Evolutionary conservation across 1,284 basidiomycete genomes (phyloP), one percentile per base, ranked within the genome.

Genomic region (Schizophyllum amplum): DNA sequence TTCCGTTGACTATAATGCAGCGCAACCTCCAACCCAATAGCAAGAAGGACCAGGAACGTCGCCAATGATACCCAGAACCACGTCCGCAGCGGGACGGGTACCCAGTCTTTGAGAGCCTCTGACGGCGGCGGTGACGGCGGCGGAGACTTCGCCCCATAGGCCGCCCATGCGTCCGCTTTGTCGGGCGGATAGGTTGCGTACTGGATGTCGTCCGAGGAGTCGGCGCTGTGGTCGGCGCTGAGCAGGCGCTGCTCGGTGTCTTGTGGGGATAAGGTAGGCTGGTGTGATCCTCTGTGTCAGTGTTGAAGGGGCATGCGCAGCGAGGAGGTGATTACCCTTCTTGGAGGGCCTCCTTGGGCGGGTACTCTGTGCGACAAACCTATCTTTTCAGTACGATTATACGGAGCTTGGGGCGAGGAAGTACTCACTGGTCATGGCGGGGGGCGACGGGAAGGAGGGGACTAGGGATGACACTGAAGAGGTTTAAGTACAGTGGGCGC

Each of bases 1-100:
- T 75, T 72, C 56, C 72, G 71, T 24, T 76, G 71, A 54, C 72
- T 77, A 53, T 75, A 75, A 62, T 75, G 70, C 20, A 81, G 67
- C 0, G 74, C 76, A 33, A 81, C 63, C 61, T 81, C 78, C 27
- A 82, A 64, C 0, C 68, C 77, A 54, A 79, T 69, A 1, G 77
- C 79, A 2, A 69, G 69, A 4, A 62, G 59, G 4, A 73, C 62
- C 55, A 80, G 65, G n/a, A 77, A 57, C 0, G 69, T 24, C 4
- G 77, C 68, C 22, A 79, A 69, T 0, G 76, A 65, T 17, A 76
- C 61, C 74, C 77, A 79, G 61, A 80, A 80, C 68, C 71, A 76
- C n/a, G 65, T 63, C 42, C 73, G 68, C 4, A 82, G 69, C 1
- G 79, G 76, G 15, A 71, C 61, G 4, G 79, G 79, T 13, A 72